A percentile compares a stretch with the other conserved stretches of the same genome.
These are phyloP conservation scores for Obba rivulosa DNA, from an alignment of 768 basidiomycete genomes.

Conservation along the genomic window DNA sequence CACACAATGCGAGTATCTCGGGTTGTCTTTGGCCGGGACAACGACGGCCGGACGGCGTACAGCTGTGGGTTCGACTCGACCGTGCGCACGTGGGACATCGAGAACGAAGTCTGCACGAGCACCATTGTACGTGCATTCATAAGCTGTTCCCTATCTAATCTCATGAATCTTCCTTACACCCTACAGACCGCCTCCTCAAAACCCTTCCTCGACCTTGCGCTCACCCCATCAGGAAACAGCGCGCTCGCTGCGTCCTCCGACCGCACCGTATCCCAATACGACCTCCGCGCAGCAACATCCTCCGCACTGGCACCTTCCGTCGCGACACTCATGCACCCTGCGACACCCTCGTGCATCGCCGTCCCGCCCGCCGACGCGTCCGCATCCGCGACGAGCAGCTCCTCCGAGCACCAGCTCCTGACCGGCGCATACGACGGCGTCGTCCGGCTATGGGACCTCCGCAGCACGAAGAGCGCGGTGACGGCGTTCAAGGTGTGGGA, in stretches of 20 bases:
- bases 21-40: constrained; percentile 45
- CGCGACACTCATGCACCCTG: constrained; percentile 50
- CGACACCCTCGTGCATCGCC: constrained; percentile 62
- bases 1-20: constrained; percentile 82
- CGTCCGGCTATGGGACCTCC: constrained; percentile 73
- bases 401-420: constrained; percentile 46
- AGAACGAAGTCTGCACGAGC: constrained; percentile 62
- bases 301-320: constrained; percentile 29
- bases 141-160: neutral
- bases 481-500: constrained; percentile 61
- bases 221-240: constrained; percentile 37
- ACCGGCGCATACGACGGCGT: constrained; percentile 77
- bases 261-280: constrained; percentile 66
- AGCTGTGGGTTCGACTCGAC: constrained; percentile 91
- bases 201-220: constrained; percentile 63
- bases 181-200: constrained; percentile 62
- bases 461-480: constrained; percentile 61
- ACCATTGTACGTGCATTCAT: constrained; percentile 53
- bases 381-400: neutral
- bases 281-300: constrained; percentile 45
- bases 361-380: constrained; percentile 12
- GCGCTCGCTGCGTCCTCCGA: constrained; percentile 68
- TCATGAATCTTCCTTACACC: neutral
- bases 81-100: constrained; percentile 82
- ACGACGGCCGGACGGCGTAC: constrained; percentile 40